Evolutionary conservation across 805 yeast genomes (phyloP).

Genomic region (Danielia reshetovae): DNA sequence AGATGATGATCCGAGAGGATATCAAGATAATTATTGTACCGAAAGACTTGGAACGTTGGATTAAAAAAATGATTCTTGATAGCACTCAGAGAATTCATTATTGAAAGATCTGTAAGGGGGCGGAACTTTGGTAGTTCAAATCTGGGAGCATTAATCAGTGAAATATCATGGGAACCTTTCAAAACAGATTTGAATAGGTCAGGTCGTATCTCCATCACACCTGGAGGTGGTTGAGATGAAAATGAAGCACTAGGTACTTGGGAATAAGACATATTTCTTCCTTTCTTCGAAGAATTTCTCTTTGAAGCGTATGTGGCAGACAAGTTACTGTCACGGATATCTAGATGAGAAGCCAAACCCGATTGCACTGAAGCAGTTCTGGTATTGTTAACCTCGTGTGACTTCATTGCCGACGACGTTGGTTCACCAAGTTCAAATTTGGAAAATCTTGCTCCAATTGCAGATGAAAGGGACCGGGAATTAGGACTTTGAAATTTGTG

Average conservation of each 20-base stretch:
- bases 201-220: background rate
- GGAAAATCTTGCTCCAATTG: too few species aligned
- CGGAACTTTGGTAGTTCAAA: slow-evolving; percentile 14
- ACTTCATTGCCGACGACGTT: too few species aligned
- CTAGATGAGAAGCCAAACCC: too few species aligned
- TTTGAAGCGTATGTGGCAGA: too few species aligned
- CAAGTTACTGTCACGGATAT: too few species aligned
- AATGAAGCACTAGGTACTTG: slow-evolving; percentile 2
- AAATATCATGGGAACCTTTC: background rate
- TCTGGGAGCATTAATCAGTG: background rate
- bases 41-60: slow-evolving; percentile 26
- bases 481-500: too few species aligned
- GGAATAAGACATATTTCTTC: slow-evolving; percentile 1
- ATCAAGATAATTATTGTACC: slow-evolving; percentile 31
- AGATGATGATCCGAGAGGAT: slow-evolving; percentile 27
- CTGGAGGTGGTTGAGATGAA: background rate
- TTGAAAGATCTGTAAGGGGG: slow-evolving; percentile 20
- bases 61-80: slow-evolving; percentile 20
- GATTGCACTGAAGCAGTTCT: too few species aligned
- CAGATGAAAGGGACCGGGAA: too few species aligned
- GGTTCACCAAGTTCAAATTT: too few species aligned
- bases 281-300: background rate
- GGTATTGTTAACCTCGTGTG: too few species aligned
- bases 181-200: background rate
- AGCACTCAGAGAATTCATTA: slow-evolving; percentile 23